phyloP scores from a whole-genome alignment of 2,329 filamentous ascomycete genomes.

The Fusarium paranaense region DNA sequence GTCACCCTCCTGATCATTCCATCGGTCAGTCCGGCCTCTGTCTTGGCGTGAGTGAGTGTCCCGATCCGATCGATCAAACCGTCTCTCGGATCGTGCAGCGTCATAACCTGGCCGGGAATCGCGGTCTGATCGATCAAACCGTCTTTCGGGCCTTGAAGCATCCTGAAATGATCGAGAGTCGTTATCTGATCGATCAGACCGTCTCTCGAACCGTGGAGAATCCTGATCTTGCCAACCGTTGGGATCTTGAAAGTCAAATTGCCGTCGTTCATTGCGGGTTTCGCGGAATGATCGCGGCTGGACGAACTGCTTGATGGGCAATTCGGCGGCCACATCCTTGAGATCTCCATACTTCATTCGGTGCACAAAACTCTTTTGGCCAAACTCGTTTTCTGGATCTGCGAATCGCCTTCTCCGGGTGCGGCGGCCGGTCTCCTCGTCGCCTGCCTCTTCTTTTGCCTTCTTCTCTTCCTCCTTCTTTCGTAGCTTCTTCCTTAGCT shows the following conservation, averaged over 20 bases:
- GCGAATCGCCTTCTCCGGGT: conserved; percentile 65
- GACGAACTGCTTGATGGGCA: conserved; percentile 45
- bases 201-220: background rate
- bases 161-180: background rate
- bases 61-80: conserved; percentile 2
- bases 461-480: conserved; percentile 55
- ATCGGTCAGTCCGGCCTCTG: conserved; percentile 15
- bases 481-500: conserved; percentile 65
- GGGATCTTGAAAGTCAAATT: conserved; percentile 2
- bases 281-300: conserved; percentile 37
- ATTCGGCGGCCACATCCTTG: conserved; percentile 42
- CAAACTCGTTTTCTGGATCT: conserved; percentile 61
- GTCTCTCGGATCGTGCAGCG: background rate
- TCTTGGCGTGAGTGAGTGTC: conserved; percentile 14
- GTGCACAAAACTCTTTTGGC: conserved; percentile 68
- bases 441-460: conserved; percentile 48
- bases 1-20: conserved; percentile 11
- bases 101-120: background rate
- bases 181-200: conserved; percentile 3
- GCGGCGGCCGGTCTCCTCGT: conserved; percentile 52
- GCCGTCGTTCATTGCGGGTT: conserved; percentile 13
- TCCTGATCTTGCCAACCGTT: background rate
- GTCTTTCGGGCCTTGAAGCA: background rate
- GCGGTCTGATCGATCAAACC: conserved; percentile 7
- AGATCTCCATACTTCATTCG: conserved; percentile 60